Evolutionary conservation across 1,284 basidiomycete species (phyloP).

Genomic region (Boletellus dicymbophilus): DNA sequence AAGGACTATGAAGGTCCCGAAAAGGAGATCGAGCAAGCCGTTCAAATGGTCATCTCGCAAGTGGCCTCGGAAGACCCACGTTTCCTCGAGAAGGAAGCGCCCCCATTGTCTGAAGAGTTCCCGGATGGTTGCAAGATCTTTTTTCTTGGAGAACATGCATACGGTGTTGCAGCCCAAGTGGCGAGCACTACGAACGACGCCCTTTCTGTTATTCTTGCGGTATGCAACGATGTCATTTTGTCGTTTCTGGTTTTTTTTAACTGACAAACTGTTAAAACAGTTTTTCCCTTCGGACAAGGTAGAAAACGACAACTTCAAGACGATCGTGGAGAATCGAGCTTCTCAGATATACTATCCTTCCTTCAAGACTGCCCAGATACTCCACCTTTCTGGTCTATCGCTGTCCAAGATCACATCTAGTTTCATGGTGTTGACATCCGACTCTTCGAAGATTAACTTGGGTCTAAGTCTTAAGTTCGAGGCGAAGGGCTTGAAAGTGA

Average conservation of each 20-base stretch:
- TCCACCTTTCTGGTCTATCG: constrained; percentile 74
- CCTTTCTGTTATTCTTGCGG: constrained; percentile 80
- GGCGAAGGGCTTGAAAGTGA: constrained; percentile 93
- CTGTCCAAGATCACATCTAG: constrained; percentile 92
- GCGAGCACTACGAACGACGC: constrained; percentile 65
- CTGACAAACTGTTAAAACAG: constrained; percentile 40
- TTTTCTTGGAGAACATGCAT: constrained; percentile 92
- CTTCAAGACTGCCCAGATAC: constrained; percentile 68
- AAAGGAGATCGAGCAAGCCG: constrained; percentile 84
- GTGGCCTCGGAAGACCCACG: constrained; percentile 89
- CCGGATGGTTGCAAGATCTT: constrained; percentile 91
- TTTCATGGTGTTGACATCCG: constrained; percentile 79
- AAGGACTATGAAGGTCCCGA: constrained; percentile 91
- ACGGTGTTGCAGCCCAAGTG: constrained; percentile 95
- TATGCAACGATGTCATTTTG: constrained; percentile 39
- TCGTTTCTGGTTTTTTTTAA: constrained; percentile 5
- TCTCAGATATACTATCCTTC: constrained; percentile 74
- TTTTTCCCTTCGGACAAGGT: constrained; percentile 82
- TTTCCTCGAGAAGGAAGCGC: constrained; percentile 81
- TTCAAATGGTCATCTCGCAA: constrained; percentile 80
- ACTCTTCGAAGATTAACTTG: constrained; percentile 85
- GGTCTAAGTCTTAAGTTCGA: constrained; percentile 98
- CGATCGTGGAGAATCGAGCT: constrained; percentile 57
- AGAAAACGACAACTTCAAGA: constrained; percentile 81
- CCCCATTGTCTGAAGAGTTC: constrained; percentile 87